Conservation (phyloP, 179 eudicot species). For the Beta corolliflora region DNA sequence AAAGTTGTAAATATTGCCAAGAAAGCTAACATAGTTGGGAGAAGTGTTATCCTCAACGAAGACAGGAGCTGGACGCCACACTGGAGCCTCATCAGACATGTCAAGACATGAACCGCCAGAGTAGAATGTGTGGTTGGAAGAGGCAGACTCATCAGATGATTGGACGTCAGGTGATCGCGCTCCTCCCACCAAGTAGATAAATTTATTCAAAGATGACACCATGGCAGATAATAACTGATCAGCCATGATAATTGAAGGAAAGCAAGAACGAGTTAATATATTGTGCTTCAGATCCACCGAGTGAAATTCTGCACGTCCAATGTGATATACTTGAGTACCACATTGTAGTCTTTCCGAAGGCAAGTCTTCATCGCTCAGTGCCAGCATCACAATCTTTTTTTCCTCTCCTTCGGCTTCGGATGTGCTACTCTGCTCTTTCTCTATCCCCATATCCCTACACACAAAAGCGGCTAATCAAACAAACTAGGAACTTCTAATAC, state of each 20-base stretch:
- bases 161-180: neutral
- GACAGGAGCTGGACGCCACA: no score
- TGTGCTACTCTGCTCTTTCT: neutral
- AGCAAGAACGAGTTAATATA: neutral
- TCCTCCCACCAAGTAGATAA: slow-evolving; percentile 3
- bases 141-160: neutral
- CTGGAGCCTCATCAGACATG: neutral
- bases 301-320: neutral
- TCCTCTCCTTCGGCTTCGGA: neutral
- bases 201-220: neutral
- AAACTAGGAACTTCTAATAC: neutral
- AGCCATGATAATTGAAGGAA: neutral
- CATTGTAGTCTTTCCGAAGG: neutral
- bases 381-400: neutral
- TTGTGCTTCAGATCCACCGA: slow-evolving; percentile 5
- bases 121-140: neutral
- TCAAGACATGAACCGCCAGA: neutral
- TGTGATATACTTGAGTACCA: neutral
- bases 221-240: neutral
- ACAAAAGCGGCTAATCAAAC: neutral
- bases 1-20: no score
- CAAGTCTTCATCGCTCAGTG: neutral
- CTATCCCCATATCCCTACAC: neutral
- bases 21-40: no score
- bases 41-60: no score